These are phyloP conservation scores for Carex scoparia DNA, from an alignment of 176 grass and related monocot genomes.

Conservation along the genomic window DNA sequence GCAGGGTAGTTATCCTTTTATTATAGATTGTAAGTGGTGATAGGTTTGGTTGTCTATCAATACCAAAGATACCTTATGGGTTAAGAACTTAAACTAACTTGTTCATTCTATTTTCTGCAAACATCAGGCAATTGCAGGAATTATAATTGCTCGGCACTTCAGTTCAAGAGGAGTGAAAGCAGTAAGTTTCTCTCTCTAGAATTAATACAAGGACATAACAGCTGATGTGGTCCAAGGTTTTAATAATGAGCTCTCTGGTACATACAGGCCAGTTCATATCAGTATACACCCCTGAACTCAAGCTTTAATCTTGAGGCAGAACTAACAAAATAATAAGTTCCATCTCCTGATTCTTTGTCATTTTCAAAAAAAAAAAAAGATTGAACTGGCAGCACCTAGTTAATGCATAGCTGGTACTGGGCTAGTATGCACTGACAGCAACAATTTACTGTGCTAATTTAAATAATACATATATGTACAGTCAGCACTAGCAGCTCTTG, in stretches of 20 bases:
- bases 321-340: neutral
- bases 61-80: neutral
- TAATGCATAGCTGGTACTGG: neutral
- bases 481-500: slow-evolving; percentile 70
- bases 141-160: slow-evolving; percentile 77
- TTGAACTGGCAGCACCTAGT: neutral
- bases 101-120: slow-evolving; percentile 11
- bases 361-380: neutral
- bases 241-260: neutral
- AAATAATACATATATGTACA: slow-evolving; percentile 33
- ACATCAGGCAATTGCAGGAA: slow-evolving; percentile 80
- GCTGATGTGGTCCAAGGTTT: neutral
- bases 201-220: neutral
- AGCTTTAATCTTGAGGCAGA: neutral
- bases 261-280: neutral
- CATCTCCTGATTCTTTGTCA: neutral
- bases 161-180: slow-evolving; percentile 58
- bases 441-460: slow-evolving; percentile 6
- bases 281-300: neutral
- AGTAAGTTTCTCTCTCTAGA: slow-evolving; percentile 38
- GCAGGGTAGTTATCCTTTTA: neutral
- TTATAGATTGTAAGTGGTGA: neutral
- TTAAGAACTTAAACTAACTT: slow-evolving; percentile 8
- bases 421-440: neutral
- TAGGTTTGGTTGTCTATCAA: neutral